These are phyloP conservation scores for Diaporthe humulicola DNA, from an alignment of 2,329 filamentous ascomycete species.

Conservation along the genomic window DNA sequence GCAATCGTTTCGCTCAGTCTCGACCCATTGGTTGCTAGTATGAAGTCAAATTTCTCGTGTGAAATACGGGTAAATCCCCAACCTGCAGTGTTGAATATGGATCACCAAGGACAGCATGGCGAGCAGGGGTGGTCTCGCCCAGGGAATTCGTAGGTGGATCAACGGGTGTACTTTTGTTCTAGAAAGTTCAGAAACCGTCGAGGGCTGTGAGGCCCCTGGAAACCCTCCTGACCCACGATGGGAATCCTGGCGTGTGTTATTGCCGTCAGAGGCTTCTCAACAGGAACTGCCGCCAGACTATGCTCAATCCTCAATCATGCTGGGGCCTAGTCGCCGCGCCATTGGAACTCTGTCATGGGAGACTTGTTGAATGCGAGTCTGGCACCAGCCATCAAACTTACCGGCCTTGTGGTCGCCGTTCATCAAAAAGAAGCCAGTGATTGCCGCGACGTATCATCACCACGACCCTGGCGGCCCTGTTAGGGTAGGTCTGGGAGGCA, in stretches of 20 bases:
- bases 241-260: constrained; percentile 7
- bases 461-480: constrained; percentile 5
- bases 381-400: constrained; percentile 11
- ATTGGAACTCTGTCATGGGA: not conserved
- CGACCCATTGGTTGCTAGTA: not conserved
- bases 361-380: constrained; percentile 4
- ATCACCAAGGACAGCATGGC: not conserved
- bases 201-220: constrained; percentile 20
- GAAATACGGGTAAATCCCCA: not conserved
- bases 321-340: not conserved
- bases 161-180: constrained; percentile 27
- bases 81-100: not conserved
- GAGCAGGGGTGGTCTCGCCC: not conserved
- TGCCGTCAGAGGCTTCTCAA: constrained; percentile 2
- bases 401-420: constrained; percentile 16
- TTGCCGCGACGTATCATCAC: constrained; percentile 19
- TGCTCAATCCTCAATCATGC: not conserved
- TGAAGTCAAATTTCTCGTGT: not conserved
- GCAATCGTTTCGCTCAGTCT: not conserved
- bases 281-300: not conserved
- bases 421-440: constrained; percentile 28
- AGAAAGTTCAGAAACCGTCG: constrained; percentile 26
- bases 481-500: constrained; percentile 15
- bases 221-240: constrained; percentile 12
- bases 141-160: not conserved